Base-by-base conservation (phyloP, 345 rosid genomes). In the Sapria himalayana region DNA sequence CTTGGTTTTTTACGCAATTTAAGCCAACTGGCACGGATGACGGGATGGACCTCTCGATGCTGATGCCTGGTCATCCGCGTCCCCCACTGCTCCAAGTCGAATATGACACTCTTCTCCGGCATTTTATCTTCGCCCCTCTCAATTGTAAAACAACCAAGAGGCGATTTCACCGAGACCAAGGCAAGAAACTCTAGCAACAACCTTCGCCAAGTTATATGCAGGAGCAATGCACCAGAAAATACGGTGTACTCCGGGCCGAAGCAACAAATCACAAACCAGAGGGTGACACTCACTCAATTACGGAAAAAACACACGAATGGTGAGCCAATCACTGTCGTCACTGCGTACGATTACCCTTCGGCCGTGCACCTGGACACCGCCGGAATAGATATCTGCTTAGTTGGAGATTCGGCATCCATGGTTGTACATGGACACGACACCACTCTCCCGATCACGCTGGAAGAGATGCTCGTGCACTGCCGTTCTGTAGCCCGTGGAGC, bases 401-500 rank as follows among this genome's bases (percentile, higher is more conserved):
- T 82, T 5, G 98, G 98, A 3, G 93, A 89, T 55, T 79, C 98
- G 0, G 93, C 95, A 22, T 54, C 95, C 37, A 89, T 89, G 95
- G 98, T 82, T 20, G 84, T 89, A 40, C 98, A 89, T 58, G 93
- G 95, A 13, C 67, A 79, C 33, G 98, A 79, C 66, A 89, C 93
- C 16, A 89, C 94, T 2, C 89, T 89, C 50, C 98, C 93, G 13
- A 72, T 89, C 61, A 34, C 86, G 15, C 73, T 89, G 11, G 93
- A 79, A 0, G 95, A 89, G 54, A 89, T 89, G 92, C 86, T 89
- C 22, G 84, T 74, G 48, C 98, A 79, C 25, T 79, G 85, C 57
- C 76, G 95, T 22, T 58, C 92, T 15, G 98, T 82, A 7, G 84
- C 85, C 31, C 80, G 93, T 2, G 93, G 95, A 15, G 95, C 93